These are phyloP conservation scores for Flaveria floridana DNA, from an alignment of 140 eudicot genomes.

Conservation along the genomic window DNA sequence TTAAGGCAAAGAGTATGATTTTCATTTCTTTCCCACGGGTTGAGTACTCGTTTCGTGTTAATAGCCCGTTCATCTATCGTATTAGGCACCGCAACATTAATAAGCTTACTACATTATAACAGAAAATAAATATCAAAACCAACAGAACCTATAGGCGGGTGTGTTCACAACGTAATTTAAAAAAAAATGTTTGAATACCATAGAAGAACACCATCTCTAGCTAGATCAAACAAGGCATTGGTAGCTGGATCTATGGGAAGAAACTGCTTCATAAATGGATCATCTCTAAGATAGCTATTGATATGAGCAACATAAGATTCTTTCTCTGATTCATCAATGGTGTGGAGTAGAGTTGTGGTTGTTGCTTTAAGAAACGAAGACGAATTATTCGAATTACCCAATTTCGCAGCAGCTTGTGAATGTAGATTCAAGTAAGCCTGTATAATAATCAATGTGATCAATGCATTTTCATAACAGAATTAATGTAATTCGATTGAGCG, in stretches of 20 bases:
- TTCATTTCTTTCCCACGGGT: slow-evolving; percentile 96
- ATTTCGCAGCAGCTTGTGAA: slow-evolving; percentile 55
- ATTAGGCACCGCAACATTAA: slow-evolving; percentile 87
- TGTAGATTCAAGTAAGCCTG: slow-evolving; percentile 73
- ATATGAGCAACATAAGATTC: slow-evolving; percentile 89
- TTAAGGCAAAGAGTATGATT: slow-evolving; percentile 91
- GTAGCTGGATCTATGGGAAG: slow-evolving; percentile 84
- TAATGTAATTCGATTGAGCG: neutral
- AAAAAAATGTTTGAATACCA: slow-evolving; percentile 49
- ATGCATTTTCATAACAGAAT: neutral
- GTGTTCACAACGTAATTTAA: neutral
- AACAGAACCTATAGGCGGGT: neutral
- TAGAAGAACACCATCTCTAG: slow-evolving; percentile 94
- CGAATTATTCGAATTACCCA: slow-evolving; percentile 62
- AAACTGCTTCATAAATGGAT: slow-evolving; percentile 81
- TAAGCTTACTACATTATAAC: slow-evolving; percentile 69
- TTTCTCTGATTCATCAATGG: slow-evolving; percentile 73
- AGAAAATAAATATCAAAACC: slow-evolving; percentile 20
- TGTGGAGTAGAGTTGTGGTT: slow-evolving; percentile 84
- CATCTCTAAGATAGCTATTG: slow-evolving; percentile 91
- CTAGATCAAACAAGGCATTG: slow-evolving; percentile 78
- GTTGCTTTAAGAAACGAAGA: slow-evolving; percentile 81
- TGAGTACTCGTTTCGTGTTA: slow-evolving; percentile 78
- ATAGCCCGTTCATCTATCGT: slow-evolving; percentile 90
- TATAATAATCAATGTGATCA: slow-evolving; percentile 28